Base-by-base conservation (phyloP, 2,329 filamentous ascomycete species). In the Didymella pinodella region DNA sequence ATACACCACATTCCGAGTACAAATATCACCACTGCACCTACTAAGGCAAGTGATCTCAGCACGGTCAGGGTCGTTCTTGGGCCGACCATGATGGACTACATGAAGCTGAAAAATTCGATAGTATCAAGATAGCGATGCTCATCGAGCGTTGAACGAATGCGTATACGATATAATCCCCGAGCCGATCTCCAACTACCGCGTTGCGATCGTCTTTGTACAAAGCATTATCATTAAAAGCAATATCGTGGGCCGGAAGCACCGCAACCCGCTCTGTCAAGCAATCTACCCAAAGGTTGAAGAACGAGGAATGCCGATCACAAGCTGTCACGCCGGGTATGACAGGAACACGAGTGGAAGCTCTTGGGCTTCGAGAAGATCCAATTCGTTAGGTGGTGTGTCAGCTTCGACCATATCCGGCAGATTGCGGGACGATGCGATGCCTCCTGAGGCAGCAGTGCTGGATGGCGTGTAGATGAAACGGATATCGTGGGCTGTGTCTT, bases 1-100 rank as follows among this genome's bases (percentile, higher is more conserved):
- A 28, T 59, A 68, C 69, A 36, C 65, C 65, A 71, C 44, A 57
- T 62, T 6, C 64, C 64, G 40, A 69, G 47, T 7, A 57, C 66
- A 26, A 69, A 60, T 28, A 65, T 52, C 11, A 43, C 54, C 14
- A 63, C 28, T 8, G 62, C 63, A 36, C 66, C 49, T 11, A 67
- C 4, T 18, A 69, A 47, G 8, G 54, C 69, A 34, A 69, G 48
- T 26, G 55, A 54, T 48, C 69, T 61, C 51, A 69, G 46, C 4
- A 59, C 47, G n/a, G 49, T 58, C 40, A 65, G 50, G 12, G 57
- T 45, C 32, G 56, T 29, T 7, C 47, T 57, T 12, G 52, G 41
- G n/a, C 18, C 25, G 11, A 32, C 20, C 56, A 58, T 58, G 1
- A 3, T 20, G 10, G 25, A 38, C 36, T n/a, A 29, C 40, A 18